A percentile compares a stretch with the other conserved stretches of the same genome.
Evolutionary conservation across 2,329 filamentous ascomycete species (phyloP).

Genomic region (Sporothrix brunneoviolacea): DNA sequence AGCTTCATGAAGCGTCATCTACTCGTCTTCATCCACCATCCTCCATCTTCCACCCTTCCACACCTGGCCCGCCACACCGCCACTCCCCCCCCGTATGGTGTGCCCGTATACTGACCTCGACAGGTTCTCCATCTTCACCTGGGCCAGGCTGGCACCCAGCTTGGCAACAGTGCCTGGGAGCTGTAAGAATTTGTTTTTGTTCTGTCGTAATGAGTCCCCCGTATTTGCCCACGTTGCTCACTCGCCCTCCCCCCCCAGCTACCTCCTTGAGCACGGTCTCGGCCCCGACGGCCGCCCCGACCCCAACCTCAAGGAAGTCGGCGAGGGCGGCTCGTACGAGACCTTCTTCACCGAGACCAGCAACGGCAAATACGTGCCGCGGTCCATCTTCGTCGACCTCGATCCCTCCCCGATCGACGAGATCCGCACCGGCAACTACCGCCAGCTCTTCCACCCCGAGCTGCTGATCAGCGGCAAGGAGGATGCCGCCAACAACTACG

Average conservation of each 20-base stretch:
- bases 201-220: background rate
- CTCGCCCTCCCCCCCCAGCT: constrained; percentile 46
- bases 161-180: constrained; percentile 70
- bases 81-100: no score
- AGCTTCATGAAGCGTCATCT: no score
- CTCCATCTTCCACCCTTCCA: no score
- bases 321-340: constrained; percentile 59
- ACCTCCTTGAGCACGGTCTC: constrained; percentile 67
- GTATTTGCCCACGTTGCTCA: constrained; percentile 6
- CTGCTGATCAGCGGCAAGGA: constrained; percentile 68
- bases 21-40: no score
- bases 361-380: constrained; percentile 64
- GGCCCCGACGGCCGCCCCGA: constrained; percentile 58
- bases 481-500: constrained; percentile 72
- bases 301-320: constrained; percentile 52
- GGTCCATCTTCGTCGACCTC: constrained; percentile 65
- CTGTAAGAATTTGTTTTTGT: constrained; percentile 45
- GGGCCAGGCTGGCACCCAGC: constrained; percentile 65
- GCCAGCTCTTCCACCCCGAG: constrained; percentile 66
- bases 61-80: no score
- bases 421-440: constrained; percentile 62
- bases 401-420: constrained; percentile 69
- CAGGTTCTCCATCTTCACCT: constrained; percentile 59
- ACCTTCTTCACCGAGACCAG: constrained; percentile 70
- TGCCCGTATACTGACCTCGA: background rate